Base-by-base conservation (phyloP, 2,329 filamentous ascomycete genomes). In the Pleurostoma richardsiae region DNA sequence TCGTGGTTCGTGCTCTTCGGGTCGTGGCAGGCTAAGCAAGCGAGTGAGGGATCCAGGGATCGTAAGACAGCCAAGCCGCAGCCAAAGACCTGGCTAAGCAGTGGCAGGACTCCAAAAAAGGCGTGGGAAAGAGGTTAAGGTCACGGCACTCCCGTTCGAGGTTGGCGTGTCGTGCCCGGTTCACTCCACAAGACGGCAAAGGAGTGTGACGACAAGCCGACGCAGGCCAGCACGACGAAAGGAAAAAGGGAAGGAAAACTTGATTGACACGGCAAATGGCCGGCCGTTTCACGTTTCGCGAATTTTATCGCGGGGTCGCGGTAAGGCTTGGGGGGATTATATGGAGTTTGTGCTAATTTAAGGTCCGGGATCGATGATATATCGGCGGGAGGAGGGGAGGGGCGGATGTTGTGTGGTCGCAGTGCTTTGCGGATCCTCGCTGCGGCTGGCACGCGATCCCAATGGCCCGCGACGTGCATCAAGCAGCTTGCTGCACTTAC, bases 281-380 rank as follows among this genome's bases (percentile, higher is more conserved):
- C 42, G 40, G 44, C 49, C 39, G 50, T 52, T 52, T 52, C 48
- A 50, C 47, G 50, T 50, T 42, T 41, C 45, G 44, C 45, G 31
- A 19, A 40, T 19, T 33, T 10, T 44, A 49, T 46, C 47, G 51
- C 49, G 50, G 52, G 50, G 46, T 44, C 46, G 30, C 40, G 40
- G 33, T 28, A 29, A 36, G 39, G 11, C 19, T 19, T 27, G 45
- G 31, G 30, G 29, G 36, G 36, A 40, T 31, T n/a, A 33, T 11
- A 39, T 27, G 27, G 38, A 46, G 33, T 33, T 27, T 30, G n/a
- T 36, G n/a, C 19, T 7, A 39, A 27, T 50, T 50, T 55, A 55
- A 54, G 46, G 42, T 42, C 55, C 44, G 36, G 49, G 49, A 51
- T 48, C 46, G 55, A 36, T 36, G 33, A 47, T 51, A 57, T 55